Evolutionary conservation across 2,329 filamentous ascomycete genomes (phyloP).

Genomic region (Colletotrichum plurivorum): DNA sequence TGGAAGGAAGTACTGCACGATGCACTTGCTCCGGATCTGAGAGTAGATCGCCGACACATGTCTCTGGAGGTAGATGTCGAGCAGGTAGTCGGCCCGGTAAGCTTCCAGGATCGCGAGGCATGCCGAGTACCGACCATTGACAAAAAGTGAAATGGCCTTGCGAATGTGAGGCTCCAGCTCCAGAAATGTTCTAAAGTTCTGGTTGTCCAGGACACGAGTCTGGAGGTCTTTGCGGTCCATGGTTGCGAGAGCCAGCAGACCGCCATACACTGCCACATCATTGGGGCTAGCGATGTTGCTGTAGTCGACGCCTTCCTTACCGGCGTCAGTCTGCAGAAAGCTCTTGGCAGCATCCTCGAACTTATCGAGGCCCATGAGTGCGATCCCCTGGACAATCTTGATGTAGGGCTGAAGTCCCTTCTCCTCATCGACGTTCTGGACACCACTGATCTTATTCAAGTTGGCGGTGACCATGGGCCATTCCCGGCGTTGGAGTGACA

Average conservation of each 20-base stretch:
- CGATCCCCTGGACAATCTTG: slow-evolving; percentile 66
- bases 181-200: slow-evolving; percentile 85
- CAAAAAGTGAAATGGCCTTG: slow-evolving; percentile 90
- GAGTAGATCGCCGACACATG: slow-evolving; percentile 81
- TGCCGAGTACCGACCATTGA: slow-evolving; percentile 88
- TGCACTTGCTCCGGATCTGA: slow-evolving; percentile 88
- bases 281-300: slow-evolving; percentile 84
- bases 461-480: slow-evolving; percentile 78
- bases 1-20: slow-evolving; percentile 91
- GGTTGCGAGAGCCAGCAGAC: slow-evolving; percentile 88
- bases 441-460: slow-evolving; percentile 73
- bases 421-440: slow-evolving; percentile 61
- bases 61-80: slow-evolving; percentile 87
- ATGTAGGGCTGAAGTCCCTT: slow-evolving; percentile 66
- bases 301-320: slow-evolving; percentile 61
- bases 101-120: slow-evolving; percentile 87
- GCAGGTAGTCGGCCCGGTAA: slow-evolving; percentile 87
- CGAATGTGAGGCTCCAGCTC: slow-evolving; percentile 95
- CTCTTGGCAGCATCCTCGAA: slow-evolving; percentile 75
- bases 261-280: slow-evolving; percentile 93
- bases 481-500: slow-evolving; percentile 82
- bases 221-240: slow-evolving; percentile 87
- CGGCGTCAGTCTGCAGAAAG: slow-evolving; percentile 75
- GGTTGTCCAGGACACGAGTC: slow-evolving; percentile 82
- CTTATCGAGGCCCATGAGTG: slow-evolving; percentile 61